Percentiles rank a stretch among this genome's conserved stretches.
Evolutionary conservation across 768 basidiomycete genomes (phyloP).

Genomic region (Lactarius sanguifluus): DNA sequence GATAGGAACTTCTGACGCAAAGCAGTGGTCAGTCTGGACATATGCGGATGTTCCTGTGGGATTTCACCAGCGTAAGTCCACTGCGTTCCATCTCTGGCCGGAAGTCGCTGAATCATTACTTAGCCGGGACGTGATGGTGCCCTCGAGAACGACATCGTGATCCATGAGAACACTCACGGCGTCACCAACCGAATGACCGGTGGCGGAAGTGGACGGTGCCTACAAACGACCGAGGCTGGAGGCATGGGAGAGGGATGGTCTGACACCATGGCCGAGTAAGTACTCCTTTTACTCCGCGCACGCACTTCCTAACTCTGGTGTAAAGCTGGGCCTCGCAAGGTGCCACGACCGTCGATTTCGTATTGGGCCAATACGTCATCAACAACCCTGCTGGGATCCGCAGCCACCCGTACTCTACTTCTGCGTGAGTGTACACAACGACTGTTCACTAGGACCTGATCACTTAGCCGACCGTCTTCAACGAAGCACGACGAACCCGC

Average conservation of each 20-base stretch:
- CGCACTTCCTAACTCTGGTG: conserved; percentile 13
- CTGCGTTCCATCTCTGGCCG: conserved; percentile 18
- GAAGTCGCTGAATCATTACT: neutral
- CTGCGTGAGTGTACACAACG: conserved; percentile 39
- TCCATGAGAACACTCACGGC: conserved; percentile 47
- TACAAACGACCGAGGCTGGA: conserved; percentile 61
- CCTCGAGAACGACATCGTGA: conserved; percentile 58
- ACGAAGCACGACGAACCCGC: conserved; percentile 41
- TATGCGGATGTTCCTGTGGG: conserved; percentile 45
- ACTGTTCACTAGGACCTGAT: conserved; percentile 31
- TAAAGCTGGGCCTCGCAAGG: conserved; percentile 42
- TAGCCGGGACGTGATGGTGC: conserved; percentile 64
- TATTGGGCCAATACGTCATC: conserved; percentile 55
- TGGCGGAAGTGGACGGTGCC: conserved; percentile 57
- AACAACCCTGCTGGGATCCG: conserved; percentile 54
- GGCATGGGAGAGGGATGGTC: conserved; percentile 77
- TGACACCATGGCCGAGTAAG: conserved; percentile 40
- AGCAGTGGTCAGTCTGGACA: conserved; percentile 40
- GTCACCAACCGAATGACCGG: conserved; percentile 47
- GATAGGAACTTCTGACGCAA: neutral
- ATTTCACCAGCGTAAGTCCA: conserved; percentile 33
- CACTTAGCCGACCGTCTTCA: conserved; percentile 1
- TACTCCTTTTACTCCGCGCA: neutral
- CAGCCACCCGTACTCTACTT: conserved; percentile 57
- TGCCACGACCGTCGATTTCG: conserved; percentile 37